Conservation (phyloP, 2,329 filamentous ascomycete species). For the Mycosphaerella sp. region DNA sequence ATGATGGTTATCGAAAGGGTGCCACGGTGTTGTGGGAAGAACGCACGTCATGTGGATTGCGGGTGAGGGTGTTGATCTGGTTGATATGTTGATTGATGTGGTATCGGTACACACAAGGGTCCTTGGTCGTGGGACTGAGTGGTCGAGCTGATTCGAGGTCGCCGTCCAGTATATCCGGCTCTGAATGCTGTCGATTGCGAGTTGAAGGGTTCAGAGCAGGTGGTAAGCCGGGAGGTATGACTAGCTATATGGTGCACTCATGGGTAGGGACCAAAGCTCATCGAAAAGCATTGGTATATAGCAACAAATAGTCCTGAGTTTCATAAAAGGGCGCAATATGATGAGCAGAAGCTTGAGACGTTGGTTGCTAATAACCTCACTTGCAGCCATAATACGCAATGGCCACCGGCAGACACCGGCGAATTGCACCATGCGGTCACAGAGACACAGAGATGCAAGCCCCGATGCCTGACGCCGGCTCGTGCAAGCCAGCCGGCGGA, state of each 20-base stretch:
- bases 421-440: conserved; percentile 21
- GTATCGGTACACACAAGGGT: background rate
- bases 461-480: conserved; percentile 21
- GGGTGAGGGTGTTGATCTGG: conserved; percentile 4
- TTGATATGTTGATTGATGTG: background rate
- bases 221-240: conserved; percentile 10
- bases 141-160: background rate
- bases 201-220: conserved; percentile 1
- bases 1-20: conserved; percentile 26
- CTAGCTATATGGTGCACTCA: conserved; percentile 15
- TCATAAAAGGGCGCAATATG: conserved; percentile 14
- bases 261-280: conserved; percentile 9
- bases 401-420: conserved; percentile 17
- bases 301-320: background rate
- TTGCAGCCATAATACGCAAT: conserved; percentile 16
- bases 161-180: conserved; percentile 23
- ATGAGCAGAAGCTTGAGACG: conserved; percentile 16
- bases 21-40: conserved; percentile 26
- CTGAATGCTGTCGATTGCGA: conserved; percentile 2
- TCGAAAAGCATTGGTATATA: conserved; percentile 17
- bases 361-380: conserved; percentile 23
- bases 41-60: conserved; percentile 30
- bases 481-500: conserved; percentile 15
- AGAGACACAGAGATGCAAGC: conserved; percentile 4
- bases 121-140: background rate